A percentile compares a stretch with the other conserved stretches of the same genome.
Conservation (phyloP, 495 filamentous ascomycete species). For the Aspergillus ostianus region DNA sequence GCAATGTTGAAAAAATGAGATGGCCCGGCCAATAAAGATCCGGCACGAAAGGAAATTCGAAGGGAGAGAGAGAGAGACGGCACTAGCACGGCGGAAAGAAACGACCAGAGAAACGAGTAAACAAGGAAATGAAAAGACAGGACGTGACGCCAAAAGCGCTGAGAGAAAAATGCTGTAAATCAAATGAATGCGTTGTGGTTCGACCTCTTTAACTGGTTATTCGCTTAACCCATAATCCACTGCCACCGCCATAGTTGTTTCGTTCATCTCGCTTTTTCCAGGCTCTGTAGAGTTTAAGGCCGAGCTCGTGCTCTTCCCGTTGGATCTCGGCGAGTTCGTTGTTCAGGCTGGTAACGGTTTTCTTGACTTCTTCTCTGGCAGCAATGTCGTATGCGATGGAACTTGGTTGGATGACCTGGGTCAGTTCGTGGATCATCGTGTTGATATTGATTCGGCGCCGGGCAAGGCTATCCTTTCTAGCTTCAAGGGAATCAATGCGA, state of each 20-base stretch:
- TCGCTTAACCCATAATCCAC: slow-evolving; percentile 78
- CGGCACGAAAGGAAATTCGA: neutral
- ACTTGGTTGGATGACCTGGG: slow-evolving; percentile 55
- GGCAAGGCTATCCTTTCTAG: slow-evolving; percentile 61
- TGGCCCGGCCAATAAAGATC: slow-evolving; percentile 7
- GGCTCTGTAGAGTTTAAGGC: slow-evolving; percentile 75
- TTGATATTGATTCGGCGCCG: slow-evolving; percentile 68
- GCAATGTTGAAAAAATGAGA: slow-evolving; percentile 8
- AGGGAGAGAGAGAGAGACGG: neutral
- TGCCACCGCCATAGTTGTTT: slow-evolving; percentile 67
- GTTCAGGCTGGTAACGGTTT: slow-evolving; percentile 65
- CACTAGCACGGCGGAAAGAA: slow-evolving; percentile 8
- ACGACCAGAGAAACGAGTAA: slow-evolving; percentile 3
- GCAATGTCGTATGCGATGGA: slow-evolving; percentile 56
- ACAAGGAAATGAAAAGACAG: neutral
- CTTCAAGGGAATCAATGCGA: slow-evolving; percentile 65
- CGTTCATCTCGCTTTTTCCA: slow-evolving; percentile 74
- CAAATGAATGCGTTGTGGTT: neutral
- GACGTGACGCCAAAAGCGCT: neutral
- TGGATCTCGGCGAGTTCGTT: slow-evolving; percentile 75
- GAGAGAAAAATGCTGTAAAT: neutral
- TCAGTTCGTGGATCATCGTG: slow-evolving; percentile 71
- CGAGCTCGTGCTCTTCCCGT: slow-evolving; percentile 81
- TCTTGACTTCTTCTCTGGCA: slow-evolving; percentile 66
- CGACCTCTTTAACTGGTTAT: slow-evolving; percentile 47